Conservation (phyloP, 2,329 filamentous ascomycete species). For the Colletotrichum lentis region DNA sequence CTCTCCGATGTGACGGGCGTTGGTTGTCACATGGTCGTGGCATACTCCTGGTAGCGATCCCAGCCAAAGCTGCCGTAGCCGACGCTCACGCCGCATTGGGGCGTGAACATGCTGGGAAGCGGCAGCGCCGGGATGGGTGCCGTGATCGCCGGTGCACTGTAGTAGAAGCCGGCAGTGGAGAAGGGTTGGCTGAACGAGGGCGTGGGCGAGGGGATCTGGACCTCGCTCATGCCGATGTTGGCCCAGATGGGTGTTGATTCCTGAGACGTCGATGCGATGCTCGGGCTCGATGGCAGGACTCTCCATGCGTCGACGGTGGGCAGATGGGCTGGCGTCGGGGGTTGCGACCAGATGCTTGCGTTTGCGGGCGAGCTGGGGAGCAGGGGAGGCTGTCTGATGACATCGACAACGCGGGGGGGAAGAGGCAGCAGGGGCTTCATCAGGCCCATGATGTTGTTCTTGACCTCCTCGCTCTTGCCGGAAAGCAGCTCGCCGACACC, state of each 20-base stretch:
- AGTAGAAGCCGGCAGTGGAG: conserved; percentile 77
- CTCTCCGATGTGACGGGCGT: conserved; percentile 55
- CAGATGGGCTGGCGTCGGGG: conserved; percentile 69
- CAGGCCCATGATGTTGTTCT: conserved; percentile 81
- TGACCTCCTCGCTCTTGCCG: conserved; percentile 92
- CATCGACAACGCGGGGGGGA: conserved; percentile 87
- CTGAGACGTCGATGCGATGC: conserved; percentile 73
- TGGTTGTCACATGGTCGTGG: conserved; percentile 85
- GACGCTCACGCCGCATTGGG: conserved; percentile 82
- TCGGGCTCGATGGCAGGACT: conserved; percentile 87
- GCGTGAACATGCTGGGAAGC: conserved; percentile 84
- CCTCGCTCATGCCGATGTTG: conserved; percentile 76
- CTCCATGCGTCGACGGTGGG: conserved; percentile 87
- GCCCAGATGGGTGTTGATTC: conserved; percentile 83
- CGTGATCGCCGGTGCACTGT: conserved; percentile 78
- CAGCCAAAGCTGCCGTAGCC: conserved; percentile 84
- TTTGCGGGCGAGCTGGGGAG: conserved; percentile 81
- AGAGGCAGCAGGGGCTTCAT: conserved; percentile 88
- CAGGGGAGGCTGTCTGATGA: conserved; percentile 84
- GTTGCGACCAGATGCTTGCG: conserved; percentile 78
- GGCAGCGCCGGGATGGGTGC: conserved; percentile 80
- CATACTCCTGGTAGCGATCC: conserved; percentile 85
- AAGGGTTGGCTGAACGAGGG: conserved; percentile 82
- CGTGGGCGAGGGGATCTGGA: conserved; percentile 79
- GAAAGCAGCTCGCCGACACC: conserved; percentile 92